Evolutionary conservation across 495 filamentous ascomycete species (phyloP).

Genomic region (Neurospora tetraspora): DNA sequence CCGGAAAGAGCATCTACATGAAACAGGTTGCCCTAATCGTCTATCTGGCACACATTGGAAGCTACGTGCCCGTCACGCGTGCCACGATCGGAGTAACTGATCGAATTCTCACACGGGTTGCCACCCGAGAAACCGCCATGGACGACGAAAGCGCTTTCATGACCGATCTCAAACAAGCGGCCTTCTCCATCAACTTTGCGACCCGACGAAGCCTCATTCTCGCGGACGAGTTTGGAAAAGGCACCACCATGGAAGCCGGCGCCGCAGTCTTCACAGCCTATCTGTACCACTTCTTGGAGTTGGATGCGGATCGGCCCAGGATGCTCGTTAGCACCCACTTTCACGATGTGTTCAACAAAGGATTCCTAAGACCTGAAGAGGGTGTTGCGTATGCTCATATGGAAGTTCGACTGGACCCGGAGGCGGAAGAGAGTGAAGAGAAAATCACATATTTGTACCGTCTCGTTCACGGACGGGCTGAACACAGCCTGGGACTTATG

Average conservation of each 20-base stretch:
- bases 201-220: slow-evolving; percentile 72
- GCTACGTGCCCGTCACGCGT: slow-evolving; percentile 73
- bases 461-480: slow-evolving; percentile 57
- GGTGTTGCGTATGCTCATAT: slow-evolving; percentile 69
- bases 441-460: slow-evolving; percentile 87
- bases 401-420: slow-evolving; percentile 65
- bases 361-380: slow-evolving; percentile 49
- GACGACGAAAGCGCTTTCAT: slow-evolving; percentile 85
- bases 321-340: slow-evolving; percentile 88
- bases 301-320: slow-evolving; percentile 57
- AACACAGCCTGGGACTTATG: slow-evolving; percentile 73
- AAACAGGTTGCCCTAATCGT: slow-evolving; percentile 93
- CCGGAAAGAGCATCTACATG: slow-evolving; percentile 92
- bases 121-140: slow-evolving; percentile 79
- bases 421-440: slow-evolving; percentile 48
- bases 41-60: slow-evolving; percentile 87
- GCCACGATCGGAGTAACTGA: slow-evolving; percentile 84
- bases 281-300: slow-evolving; percentile 61
- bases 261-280: slow-evolving; percentile 79
- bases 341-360: slow-evolving; percentile 81
- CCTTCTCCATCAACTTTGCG: slow-evolving; percentile 64
- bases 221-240: slow-evolving; percentile 95
- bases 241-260: slow-evolving; percentile 73
- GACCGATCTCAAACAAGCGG: slow-evolving; percentile 84
- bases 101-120: slow-evolving; percentile 81